Percentiles rank a stretch among this genome's conserved stretches.
Conservation (phyloP, 352 stramenopile genomes). For the Pilasporangium apinafurcum region DNA sequence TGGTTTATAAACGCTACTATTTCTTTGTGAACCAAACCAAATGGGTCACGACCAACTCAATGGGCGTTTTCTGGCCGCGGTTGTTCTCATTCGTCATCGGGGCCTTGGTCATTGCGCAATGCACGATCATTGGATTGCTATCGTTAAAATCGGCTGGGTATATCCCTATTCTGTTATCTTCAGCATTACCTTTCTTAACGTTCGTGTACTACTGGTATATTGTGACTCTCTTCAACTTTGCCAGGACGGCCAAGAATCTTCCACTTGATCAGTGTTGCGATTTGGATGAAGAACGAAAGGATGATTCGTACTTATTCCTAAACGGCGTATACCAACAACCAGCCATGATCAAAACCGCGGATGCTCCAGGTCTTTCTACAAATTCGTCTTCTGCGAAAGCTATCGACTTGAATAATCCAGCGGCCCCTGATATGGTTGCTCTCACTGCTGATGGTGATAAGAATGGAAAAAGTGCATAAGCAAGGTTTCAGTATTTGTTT, state of each 20-base stretch:
- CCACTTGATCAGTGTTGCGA: conserved; percentile 61
- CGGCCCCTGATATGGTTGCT: no score
- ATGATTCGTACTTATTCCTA: conserved; percentile 51
- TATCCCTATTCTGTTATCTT: conserved; percentile 27
- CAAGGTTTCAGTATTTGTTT: no score
- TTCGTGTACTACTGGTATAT: conserved; percentile 66
- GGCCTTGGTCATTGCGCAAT: conserved; percentile 54
- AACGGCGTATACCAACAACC: conserved; percentile 66
- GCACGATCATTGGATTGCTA: conserved; percentile 59
- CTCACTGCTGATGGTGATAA: no score
- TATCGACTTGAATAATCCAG: no score
- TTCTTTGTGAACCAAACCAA: conserved; percentile 59
- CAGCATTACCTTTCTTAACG: conserved; percentile 38
- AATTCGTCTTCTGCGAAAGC: no score
- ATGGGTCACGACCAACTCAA: conserved; percentile 51
- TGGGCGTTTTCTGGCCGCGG: conserved; percentile 58
- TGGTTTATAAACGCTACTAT: conserved; percentile 64
- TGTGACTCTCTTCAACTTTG: conserved; percentile 37
- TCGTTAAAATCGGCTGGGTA: conserved; percentile 56
- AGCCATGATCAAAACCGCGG: conserved; percentile 44
- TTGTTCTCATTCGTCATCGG: conserved; percentile 63
- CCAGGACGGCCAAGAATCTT: conserved; percentile 39
- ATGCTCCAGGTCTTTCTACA: no score
- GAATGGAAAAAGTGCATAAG: no score
- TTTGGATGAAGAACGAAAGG: conserved; percentile 46